Evolutionary conservation across 106 monocot genomes (phyloP), one percentile per base, ranked within the genome.

Genomic region (Allium fistulosum): DNA sequence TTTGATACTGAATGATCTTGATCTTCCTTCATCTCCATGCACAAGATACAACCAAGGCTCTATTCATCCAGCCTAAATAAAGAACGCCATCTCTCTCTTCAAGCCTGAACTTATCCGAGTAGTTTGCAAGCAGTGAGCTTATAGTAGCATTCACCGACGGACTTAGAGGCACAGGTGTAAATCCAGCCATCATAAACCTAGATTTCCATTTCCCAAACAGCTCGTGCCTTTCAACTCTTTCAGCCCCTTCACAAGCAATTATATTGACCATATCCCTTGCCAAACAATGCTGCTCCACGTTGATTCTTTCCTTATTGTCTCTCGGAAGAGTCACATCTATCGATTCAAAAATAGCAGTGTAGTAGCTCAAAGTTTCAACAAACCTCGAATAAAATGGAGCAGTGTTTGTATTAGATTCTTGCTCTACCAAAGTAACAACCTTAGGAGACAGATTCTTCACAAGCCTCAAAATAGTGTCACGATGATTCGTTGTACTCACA

Each of bases 221-320:
- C 72, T 96, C 95, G 17, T 92, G 88, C 58, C 95, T 67, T 66
- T 96, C 95, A 9, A 91, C 77, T 60, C 95, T 80, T 52, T 96
- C 95, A 0, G 77, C 77, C 16, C 88, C 95, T 58, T 96, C 95
- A 46, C 95, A 96, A 17, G 95, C 95, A 26, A 96, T 78, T 50
- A 91, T 83, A 62, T 96, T 96, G 17, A 96, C 95, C 27, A 96
- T 96, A 57, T 96, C 95, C 59, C 91, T 83, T 3, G 95, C 95
- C 53, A 96, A 71, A 76, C 95, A 91, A 70, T 95, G 94, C 79
- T 95, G 94, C 70, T 95, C 94, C 13, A 85, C 83, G 48, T 57
- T 85, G 18, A 96, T 92, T 11, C 95, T 61, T 27, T 91, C 81
- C 79, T 71, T 91, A 78, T 80, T 68, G 4, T 91, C 91, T 47